Base-by-base conservation (phyloP, 2,329 filamentous ascomycete species). In the Gliomastix tumulicola region DNA sequence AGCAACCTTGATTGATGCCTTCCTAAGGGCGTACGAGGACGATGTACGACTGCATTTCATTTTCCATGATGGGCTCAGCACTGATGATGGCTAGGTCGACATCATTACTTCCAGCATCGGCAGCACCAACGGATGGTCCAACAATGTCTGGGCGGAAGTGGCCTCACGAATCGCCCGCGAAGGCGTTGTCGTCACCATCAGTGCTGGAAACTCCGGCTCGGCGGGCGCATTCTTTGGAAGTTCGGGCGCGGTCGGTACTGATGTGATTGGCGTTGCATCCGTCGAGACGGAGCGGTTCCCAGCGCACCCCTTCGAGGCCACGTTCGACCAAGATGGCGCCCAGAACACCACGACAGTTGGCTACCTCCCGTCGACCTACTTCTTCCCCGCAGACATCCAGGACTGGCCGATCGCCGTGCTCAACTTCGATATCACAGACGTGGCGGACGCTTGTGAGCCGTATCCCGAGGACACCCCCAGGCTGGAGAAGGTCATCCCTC, bases 191-290 rank as follows among this genome's bases (percentile, higher is more conserved):
- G 56, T 66, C 22, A 59, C 60, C 8, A 57, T 69, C 18, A 55
- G 65, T 2, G 63, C 59, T 5, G 66, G 67, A 22, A 71, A 71
- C 37, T 54, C 56, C 5, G 66, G 66, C 10, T 49, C 47, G 7
- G 44, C 52, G 16, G 67, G 67, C 2, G 50, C 65, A 0, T 68
- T 69, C 47, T 62, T 59, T 18, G 39, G 30, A 6, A 44, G 53
- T 30, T 57, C 53, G 5, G 66, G 64, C 4, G 56, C 65, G 3
- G 57, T 62, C 7, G 65, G 62, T 4, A 54, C 52, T 21, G 55
- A 60, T n/a, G 63, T 65, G 4, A 56, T 67, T 9, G 55, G 63
- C 4, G 58, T 70, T 18, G 68, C 65, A 16, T 68, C 68, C 0
- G 51, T 69, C 25, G 48, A 50, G n/a, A 54, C 51, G 4, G 50